A percentile compares a stretch with the other conserved stretches of the same genome.
Conservation (phyloP, 2,329 filamentous ascomycete genomes). For the Epichloe festucae region DNA sequence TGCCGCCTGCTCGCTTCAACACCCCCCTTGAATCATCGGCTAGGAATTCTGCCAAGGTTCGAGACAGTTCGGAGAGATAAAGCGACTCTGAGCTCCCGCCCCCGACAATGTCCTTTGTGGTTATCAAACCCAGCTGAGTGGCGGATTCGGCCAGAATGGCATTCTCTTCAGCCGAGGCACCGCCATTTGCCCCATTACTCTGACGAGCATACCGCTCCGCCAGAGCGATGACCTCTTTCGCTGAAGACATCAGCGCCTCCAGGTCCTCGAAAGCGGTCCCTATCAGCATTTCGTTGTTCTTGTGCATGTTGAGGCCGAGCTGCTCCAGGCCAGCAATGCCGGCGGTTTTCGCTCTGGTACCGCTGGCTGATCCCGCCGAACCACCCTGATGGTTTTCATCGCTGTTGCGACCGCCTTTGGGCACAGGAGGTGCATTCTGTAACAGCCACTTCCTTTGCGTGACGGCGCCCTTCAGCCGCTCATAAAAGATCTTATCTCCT, state of each 20-base stretch:
- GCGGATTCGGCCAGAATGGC: constrained; percentile 64
- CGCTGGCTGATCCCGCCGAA: constrained; percentile 13
- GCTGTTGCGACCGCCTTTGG: constrained; percentile 38
- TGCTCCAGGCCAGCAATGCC: constrained; percentile 90
- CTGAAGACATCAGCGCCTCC: constrained; percentile 92
- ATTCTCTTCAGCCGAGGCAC: constrained; percentile 55
- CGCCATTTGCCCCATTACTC: constrained; percentile 42
- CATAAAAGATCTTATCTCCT: constrained; percentile 81
- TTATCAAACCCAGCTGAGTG: constrained; percentile 75
- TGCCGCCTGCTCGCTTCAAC: constrained; percentile 67
- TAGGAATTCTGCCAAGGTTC: constrained; percentile 77
- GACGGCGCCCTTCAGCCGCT: constrained; percentile 75
- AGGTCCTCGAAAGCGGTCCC: constrained; percentile 92
- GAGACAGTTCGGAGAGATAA: constrained; percentile 76
- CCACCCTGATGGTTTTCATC: constrained; percentile 23
- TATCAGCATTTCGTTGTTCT: constrained; percentile 87
- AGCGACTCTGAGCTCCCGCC: constrained; percentile 63
- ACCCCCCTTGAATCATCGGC: constrained; percentile 74
- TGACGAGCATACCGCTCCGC: constrained; percentile 77
- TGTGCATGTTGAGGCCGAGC: constrained; percentile 68
- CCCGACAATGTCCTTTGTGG: constrained; percentile 85
- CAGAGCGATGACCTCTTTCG: constrained; percentile 88
- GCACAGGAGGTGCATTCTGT: constrained; percentile 77
- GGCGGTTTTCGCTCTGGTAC: constrained; percentile 45
- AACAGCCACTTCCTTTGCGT: constrained; percentile 93